Conservation (phyloP, 208 protist species). For the Leishmania arabica region DNA sequence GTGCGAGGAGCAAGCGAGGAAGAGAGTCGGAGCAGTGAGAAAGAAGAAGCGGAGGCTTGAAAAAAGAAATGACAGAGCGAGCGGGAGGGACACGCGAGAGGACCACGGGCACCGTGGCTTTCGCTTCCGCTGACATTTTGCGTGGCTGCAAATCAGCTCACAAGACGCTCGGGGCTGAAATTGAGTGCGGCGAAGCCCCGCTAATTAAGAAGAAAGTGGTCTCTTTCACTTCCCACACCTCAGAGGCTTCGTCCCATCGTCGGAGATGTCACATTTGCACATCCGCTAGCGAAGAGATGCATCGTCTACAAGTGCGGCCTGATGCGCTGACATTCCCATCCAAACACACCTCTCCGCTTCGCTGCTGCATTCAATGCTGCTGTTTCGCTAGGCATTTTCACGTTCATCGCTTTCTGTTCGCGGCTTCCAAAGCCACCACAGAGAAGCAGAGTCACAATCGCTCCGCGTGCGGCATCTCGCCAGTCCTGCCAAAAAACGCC, state of each 20-base stretch:
- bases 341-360: neutral
- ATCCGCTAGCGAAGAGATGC: neutral
- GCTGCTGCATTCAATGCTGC: neutral
- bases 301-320: neutral
- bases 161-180: neutral
- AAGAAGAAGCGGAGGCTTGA: neutral
- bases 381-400: neutral
- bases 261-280: neutral
- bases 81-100: neutral
- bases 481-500: neutral
- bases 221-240: neutral
- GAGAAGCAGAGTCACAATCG: neutral
- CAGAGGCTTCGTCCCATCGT: neutral
- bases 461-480: neutral
- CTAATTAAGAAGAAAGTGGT: neutral
- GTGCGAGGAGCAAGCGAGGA: neutral
- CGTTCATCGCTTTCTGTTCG: neutral
- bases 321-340: too few species aligned
- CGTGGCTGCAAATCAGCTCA: neutral
- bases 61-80: neutral
- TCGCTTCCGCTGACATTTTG: neutral
- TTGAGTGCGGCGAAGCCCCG: neutral
- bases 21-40: neutral
- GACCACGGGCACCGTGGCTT: neutral
- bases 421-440: too few species aligned